Base-by-base conservation (phyloP, 2,329 filamentous ascomycete genomes). In the Clonostachys chloroleuca region DNA sequence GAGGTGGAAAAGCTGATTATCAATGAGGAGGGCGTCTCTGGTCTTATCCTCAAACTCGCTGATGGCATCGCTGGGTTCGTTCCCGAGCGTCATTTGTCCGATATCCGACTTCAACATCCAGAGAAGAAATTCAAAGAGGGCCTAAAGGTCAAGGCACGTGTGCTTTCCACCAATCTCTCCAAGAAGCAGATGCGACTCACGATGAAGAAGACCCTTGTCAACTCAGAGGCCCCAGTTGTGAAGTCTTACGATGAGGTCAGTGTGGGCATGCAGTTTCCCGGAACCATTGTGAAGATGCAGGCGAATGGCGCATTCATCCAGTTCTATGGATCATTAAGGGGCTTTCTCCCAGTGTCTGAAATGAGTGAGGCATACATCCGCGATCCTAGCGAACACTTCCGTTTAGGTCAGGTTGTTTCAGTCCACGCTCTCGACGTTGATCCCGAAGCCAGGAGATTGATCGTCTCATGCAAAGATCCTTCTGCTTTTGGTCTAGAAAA, bases 311-410 rank as follows among this genome's bases (percentile, higher is more conserved):
- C 94, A 12, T 82, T 92, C 16, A 87, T 99, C 46, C 90, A 95
- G 61, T 99, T 97, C 67, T 99, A 95, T 59, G 90, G 90, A 16
- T 70, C 76, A 9, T 75, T 99, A 17, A 82, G 83, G 54, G 95
- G 87, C 9, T 99, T 95, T 71, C 76, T 99, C 47, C 94, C 94
- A 3, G 85, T 95, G 1, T 89, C 89, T 2, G 92, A 99, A 67
- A 99, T 99, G 94, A 97, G 94, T 63, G 94, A 99, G 64, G 91
- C 92, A 12, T 96, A 87, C 61, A 96, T 99, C 59, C 81, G 87
- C 55, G 88, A 96, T 59, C 91, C 94, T 5, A 82, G 81, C 42
- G 84, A 95, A 59, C 92, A 97, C 67, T 99, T 99, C 72, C 84
- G 86, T 35, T 70, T 84, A 40, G 95, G 94, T 1, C 94, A 99